Evolutionary conservation across 1,284 basidiomycete species (phyloP).

Genomic region (Marasmius fiardii): DNA sequence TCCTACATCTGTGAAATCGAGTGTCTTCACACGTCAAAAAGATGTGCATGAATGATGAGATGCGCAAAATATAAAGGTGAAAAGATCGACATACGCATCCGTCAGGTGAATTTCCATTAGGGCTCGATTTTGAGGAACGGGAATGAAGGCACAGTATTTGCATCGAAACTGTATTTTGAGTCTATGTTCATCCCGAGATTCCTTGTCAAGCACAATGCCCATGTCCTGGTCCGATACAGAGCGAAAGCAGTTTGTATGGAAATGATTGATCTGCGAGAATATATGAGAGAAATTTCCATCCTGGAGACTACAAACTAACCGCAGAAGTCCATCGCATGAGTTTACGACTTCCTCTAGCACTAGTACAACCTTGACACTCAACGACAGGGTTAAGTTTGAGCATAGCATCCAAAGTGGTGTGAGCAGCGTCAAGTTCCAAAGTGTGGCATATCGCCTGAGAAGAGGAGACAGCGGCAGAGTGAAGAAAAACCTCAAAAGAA

Average conservation of each 20-base stretch:
- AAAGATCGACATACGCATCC: too few relatives aligned
- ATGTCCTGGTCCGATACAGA: background rate
- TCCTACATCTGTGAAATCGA: too few relatives aligned
- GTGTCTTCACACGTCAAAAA: too few relatives aligned
- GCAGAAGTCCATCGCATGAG: background rate
- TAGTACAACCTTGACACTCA: background rate
- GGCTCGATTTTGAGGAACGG: too few relatives aligned
- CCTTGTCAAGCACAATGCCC: background rate
- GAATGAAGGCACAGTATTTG: background rate
- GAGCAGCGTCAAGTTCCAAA: background rate
- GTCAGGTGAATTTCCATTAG: too few relatives aligned
- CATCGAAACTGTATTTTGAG: background rate
- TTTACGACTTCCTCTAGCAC: background rate
- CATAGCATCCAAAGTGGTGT: background rate
- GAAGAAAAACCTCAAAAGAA: background rate
- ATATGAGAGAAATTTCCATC: background rate
- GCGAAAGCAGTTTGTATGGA: background rate
- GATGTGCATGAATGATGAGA: too few relatives aligned
- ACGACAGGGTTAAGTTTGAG: background rate
- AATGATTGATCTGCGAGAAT: background rate
- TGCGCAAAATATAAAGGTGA: too few relatives aligned
- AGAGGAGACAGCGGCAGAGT: background rate
- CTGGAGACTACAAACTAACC: background rate
- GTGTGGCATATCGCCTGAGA: background rate
- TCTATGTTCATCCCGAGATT: background rate